phyloP scores from a whole-genome alignment of 345 rosid species.

The Aegle marmelos region DNA sequence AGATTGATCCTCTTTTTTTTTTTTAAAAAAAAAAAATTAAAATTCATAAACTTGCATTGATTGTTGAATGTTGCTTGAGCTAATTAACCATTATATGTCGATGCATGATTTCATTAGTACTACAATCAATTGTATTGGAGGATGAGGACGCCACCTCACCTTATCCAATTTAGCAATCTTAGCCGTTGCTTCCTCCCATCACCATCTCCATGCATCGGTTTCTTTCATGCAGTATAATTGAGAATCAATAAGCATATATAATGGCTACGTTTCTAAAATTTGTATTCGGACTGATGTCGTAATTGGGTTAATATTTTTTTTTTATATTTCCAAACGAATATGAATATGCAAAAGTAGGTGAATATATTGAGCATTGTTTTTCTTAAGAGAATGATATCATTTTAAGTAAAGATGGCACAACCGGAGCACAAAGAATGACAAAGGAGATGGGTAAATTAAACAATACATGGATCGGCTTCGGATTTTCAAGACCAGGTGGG shows the following conservation, averaged over 20 bases:
- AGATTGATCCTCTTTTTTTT: neutral
- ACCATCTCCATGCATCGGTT: neutral
- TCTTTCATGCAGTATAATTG: neutral
- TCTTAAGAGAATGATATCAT: neutral
- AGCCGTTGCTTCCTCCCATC: neutral
- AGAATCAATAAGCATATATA: too few species aligned
- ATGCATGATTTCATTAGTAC: neutral
- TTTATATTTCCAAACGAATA: neutral
- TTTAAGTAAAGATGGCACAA: neutral
- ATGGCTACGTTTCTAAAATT: neutral
- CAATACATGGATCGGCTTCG: neutral
- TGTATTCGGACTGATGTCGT: neutral
- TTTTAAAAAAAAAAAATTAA: too few species aligned
- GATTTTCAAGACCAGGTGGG: neutral
- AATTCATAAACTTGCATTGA: neutral
- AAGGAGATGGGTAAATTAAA: neutral
- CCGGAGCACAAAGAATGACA: neutral
- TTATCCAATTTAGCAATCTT: neutral
- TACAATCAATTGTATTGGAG: neutral
- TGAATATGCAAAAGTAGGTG: neutral
- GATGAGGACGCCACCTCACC: conserved; percentile 10
- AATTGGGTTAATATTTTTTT: neutral
- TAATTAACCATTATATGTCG: neutral
- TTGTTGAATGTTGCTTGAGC: neutral
- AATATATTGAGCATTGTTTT: neutral